Evolutionary conservation across 2,329 filamentous ascomycete species (phyloP).

Genomic region (Trichophyton verrucosum): DNA sequence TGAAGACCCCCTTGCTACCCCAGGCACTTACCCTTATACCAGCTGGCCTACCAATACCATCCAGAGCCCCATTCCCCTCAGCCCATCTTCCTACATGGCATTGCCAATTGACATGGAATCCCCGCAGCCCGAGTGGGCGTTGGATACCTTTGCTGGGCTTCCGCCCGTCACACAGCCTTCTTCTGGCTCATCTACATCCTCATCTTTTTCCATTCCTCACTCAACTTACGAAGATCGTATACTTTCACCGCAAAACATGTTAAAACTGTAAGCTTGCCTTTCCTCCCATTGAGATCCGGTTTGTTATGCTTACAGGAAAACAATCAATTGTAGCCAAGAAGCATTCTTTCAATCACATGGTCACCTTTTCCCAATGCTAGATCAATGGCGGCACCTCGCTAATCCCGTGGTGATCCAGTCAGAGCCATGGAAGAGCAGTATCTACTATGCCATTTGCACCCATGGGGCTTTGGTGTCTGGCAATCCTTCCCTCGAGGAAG

Average conservation of each 20-base stretch:
- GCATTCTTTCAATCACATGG: conserved; percentile 1
- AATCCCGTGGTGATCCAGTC: conserved; percentile 1
- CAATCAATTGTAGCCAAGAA: neutral
- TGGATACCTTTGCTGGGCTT: conserved; percentile 2
- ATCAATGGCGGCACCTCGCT: conserved; percentile 3
- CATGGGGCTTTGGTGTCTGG: conserved; percentile 5
- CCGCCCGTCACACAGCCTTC: conserved; percentile 1
- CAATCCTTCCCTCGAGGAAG: conserved; percentile 4
- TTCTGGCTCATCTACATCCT: conserved; percentile 1
- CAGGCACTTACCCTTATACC: conserved; percentile 3
- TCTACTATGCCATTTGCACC: conserved; percentile 6
- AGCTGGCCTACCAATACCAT: neutral
- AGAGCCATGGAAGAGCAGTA: conserved; percentile 7
- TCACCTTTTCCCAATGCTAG: conserved; percentile 5
- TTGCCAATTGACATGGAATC: conserved; percentile 5
- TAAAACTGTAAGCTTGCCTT: conserved; percentile 1
- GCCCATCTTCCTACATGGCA: conserved; percentile 1
- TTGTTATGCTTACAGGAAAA: neutral
- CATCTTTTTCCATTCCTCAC: conserved; percentile 1
- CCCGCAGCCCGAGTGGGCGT: conserved; percentile 2
- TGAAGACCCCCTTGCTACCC: neutral
- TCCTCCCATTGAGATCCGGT: neutral
- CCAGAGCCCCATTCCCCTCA: neutral
- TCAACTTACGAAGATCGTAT: conserved; percentile 4
- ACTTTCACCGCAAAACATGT: conserved; percentile 2